Base-by-base conservation (phyloP, 139 green algal genomes). In the Deuterostichococcus epilithicus region DNA sequence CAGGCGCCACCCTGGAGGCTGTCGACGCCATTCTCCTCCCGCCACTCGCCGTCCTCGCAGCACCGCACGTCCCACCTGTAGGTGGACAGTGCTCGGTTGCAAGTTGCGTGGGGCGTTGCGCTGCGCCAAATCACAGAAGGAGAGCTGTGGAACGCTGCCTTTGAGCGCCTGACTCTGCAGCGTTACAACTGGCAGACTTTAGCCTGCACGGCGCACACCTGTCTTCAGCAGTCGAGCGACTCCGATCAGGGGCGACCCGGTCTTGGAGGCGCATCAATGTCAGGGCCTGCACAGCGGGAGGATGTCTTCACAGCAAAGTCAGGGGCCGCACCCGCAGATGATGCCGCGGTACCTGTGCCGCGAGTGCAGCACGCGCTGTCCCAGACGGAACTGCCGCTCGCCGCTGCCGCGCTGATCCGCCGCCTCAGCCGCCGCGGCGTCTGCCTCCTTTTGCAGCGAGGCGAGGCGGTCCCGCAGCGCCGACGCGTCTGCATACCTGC, bases 11-110 rank as follows among this genome's bases (percentile, higher is more conserved):
- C 8, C 23, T 63, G 23, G 58, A 82, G 74, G 5, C 72, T 89
- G 76, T 72, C 88, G 80, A 86, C 67, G 28, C 81, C 71, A 2
- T 79, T 78, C 15, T 58, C 72, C 35, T 38, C 39, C 63, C 87
- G 77, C 92, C 92, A 97, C 10, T 88, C 85, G 28, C 88, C 72
- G 63, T 74, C 78, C 79, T 97, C 92, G 78, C 91, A 95, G 81
- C 92, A 97, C 22, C 52, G 65, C 1, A 84, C 67, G 76, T 97
- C 92, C 89, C 89, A 94, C 38, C 85, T 84, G 70, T 73, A 80
- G 2, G 35, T n/a, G n/a, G n/a, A 65, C 20, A 65, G n/a, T n/a
- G n/a, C n/a, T n/a, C n/a, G n/a, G n/a, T n/a, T n/a, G n/a, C n/a
- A n/a, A n/a, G n/a, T n/a, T n/a, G n/a, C n/a, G n/a, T n/a, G n/a